Evolutionary conservation across 169 alveolate species (phyloP).

Genomic region (Plasmodium gonderi): DNA sequence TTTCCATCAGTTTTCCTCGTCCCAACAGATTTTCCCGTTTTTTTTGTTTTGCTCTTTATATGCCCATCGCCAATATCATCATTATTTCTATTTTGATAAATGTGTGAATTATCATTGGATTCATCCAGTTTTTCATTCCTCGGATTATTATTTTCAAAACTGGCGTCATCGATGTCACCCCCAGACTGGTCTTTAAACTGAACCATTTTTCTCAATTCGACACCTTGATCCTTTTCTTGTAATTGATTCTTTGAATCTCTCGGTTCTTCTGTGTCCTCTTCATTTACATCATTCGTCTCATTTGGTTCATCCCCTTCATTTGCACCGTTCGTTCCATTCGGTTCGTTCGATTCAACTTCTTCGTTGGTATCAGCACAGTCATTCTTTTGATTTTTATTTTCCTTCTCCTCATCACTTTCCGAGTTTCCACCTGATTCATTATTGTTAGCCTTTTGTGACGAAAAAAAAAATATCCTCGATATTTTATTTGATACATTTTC

Average conservation of each 20-base stretch:
- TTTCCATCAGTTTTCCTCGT: background rate
- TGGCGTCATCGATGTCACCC: background rate
- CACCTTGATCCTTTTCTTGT: background rate
- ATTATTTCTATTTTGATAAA: background rate
- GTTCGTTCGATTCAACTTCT: background rate
- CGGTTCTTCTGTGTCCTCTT: background rate
- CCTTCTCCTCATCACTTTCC: background rate
- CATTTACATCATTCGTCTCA: background rate
- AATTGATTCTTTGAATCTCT: background rate
- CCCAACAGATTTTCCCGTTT: background rate
- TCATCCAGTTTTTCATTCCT: background rate
- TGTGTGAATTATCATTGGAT: background rate
- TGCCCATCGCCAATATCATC: background rate
- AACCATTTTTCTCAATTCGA: background rate
- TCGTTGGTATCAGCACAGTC: background rate
- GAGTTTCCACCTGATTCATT: background rate
- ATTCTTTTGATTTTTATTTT: background rate
- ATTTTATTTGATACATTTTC: constrained; percentile 31
- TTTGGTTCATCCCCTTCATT: background rate
- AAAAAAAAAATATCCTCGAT: background rate
- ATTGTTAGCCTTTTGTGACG: background rate
- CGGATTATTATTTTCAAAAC: background rate
- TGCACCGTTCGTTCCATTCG: background rate
- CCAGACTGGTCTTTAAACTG: background rate
- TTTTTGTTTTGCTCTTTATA: background rate